phyloP scores from a whole-genome alignment of 108 stramenopile genomes.

The Stephanodiscus triporus region DNA sequence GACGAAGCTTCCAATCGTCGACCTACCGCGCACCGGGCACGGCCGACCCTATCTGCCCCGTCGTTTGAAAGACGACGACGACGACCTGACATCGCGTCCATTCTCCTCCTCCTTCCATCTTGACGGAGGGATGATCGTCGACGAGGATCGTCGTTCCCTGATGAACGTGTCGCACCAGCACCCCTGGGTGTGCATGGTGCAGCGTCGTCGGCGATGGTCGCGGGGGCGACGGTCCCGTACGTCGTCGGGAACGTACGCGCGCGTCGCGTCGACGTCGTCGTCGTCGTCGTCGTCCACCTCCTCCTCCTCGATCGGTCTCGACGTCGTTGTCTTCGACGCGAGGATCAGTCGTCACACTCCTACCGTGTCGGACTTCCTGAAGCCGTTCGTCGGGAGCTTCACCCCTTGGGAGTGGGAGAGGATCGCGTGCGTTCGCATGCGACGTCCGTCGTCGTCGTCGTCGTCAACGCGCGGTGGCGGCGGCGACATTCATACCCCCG shows the following conservation, averaged over 20 bases:
- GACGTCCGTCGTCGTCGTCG: neutral
- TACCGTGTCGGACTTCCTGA: conserved; percentile 60
- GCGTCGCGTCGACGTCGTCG: conserved; percentile 2
- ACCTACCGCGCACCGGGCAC: conserved; percentile 69
- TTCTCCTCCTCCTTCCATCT: too few relatives aligned
- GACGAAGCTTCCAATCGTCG: conserved; percentile 36
- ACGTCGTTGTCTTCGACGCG: conserved; percentile 69
- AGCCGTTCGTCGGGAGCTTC: conserved; percentile 58
- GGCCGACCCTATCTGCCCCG: conserved; percentile 77
- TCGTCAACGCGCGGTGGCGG: neutral
- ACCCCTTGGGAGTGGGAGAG: conserved; percentile 65
- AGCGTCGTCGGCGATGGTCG: conserved; percentile 9
- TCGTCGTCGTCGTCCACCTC: neutral
- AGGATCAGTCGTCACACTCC: conserved; percentile 47
- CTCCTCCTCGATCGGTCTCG: conserved; percentile 73
- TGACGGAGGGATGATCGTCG: neutral
- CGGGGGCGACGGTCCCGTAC: neutral
- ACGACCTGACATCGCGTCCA: too few relatives aligned
- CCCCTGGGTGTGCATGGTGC: conserved; percentile 72
- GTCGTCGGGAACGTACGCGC: neutral
- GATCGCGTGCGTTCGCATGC: conserved; percentile 16
- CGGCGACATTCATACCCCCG: too few relatives aligned
- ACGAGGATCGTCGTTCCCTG: conserved; percentile 38
- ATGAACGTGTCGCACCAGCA: conserved; percentile 82
- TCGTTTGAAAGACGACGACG: neutral